Evolutionary conservation across 148 eudicot genomes (phyloP), one percentile per base, ranked within the genome.

Genomic region (Silene conica): DNA sequence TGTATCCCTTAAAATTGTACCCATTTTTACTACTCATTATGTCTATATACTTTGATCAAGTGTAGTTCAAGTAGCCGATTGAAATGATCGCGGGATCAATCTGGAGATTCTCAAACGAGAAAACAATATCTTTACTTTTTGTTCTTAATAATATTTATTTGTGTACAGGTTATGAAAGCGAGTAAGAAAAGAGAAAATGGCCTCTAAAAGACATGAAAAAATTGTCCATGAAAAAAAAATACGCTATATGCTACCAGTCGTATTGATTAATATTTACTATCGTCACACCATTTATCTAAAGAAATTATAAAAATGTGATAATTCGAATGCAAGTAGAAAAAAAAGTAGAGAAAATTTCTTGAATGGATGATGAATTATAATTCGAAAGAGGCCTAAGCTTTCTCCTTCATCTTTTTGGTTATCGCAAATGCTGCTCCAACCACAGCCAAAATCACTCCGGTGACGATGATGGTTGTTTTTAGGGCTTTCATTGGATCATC

Each of bases 391-490:
- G 2, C 1, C 14, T 50, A 50, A 60, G 67, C 43, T 61, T 77
- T 80, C 59, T 79, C 85, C 41, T 66, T 70, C 84, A 81, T 69
- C 54, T 77, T 81, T 75, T 77, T 77, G 71, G 75, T 79, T 9
- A 82, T 52, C 28, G 71, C 78, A 57, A 81, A 82, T 23, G 72
- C 76, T 10, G 88, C 90, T 34, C 96, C 97, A 64, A 83, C 89
- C 22, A 90, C 77, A 26, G 89, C 88, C 60, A 92, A 75, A 54
- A 87, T 72, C 1, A 88, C 80, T 34, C 96, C 96, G 0, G 97
- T 86, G 55, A 89, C 80, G 11, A 90, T 83, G 3, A 92, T 63
- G 41, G 85, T 81, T 20, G 83, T 80, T 67, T 87, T 92, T 13
- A 90, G 67, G 1, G 82, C 76, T 71, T 87, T 85, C 68, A 83